Base-by-base conservation (phyloP, 257 asterid genomes). In the Ajuga chamaepitys region DNA sequence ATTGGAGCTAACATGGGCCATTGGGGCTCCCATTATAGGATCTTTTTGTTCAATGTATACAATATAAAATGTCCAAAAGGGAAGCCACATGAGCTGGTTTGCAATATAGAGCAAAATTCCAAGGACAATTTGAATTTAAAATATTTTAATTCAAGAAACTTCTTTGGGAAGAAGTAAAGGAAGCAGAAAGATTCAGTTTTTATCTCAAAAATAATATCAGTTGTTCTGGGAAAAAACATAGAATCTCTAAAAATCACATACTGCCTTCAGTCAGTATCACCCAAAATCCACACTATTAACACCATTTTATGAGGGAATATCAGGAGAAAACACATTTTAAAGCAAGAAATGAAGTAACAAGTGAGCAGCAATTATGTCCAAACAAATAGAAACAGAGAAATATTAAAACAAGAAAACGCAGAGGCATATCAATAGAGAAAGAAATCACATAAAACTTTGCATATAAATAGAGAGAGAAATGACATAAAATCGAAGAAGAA, bases 1-100 rank as follows among this genome's bases (percentile, higher is more conserved):
- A 16, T 55, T 55, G 62, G 62, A 11, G 42, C 26, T 58, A 56
- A 35, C 54, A 64, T 68, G 67, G 48, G 73, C 16, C 28, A 3
- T 56, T 56, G 62, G 4, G 42, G 74, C 58, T 67, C 70, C 54
- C 40, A 64, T 57, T 67, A 62, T 26, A 57, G 69, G 47, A 40
- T 68, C 56, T 61, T 66, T 24, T 44, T 47, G 34, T 56, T 8
- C 46, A 40, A 38, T 55, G 42, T 61, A 40, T 34, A 52, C 73
- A 64, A 64, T 68, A 56, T 52, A 22, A 13, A 45, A 22, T 28
- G 62, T 58, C 70, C 72, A 54, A 62, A 77, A 66, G 56, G 40
- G 38, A 74, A 66, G 54, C 74, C 62, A 74, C 71, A 70, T 76
- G 80, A 80, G 89, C 82, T 84, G 87, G 69, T 60, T 64, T 50